Evolutionary conservation across 805 yeast genomes (phyloP).

Genomic region (Candida morakotiae): DNA sequence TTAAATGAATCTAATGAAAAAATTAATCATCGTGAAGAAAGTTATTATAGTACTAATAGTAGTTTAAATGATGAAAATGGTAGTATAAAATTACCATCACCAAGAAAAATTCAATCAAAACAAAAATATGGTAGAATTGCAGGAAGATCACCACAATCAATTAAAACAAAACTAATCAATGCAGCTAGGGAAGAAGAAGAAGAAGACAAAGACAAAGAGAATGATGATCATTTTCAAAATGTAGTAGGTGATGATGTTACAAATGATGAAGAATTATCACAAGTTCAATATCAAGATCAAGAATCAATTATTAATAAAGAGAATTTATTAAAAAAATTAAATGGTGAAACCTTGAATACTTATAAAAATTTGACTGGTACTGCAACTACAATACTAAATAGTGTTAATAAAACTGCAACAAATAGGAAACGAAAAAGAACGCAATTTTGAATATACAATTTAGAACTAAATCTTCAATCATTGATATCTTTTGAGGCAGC

Average conservation of each 20-base stretch:
- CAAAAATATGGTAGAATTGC: conserved; percentile 36
- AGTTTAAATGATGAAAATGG: conserved; percentile 1
- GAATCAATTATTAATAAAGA: conserved; percentile 17
- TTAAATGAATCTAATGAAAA: conserved; percentile 4
- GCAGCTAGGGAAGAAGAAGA: conserved; percentile 3
- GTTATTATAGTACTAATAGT: background rate
- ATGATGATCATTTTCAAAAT: too few species aligned
- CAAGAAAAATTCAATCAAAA: conserved; percentile 42
- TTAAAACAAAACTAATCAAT: conserved; percentile 8
- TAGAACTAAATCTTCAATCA: background rate
- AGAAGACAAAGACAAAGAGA: conserved; percentile 1
- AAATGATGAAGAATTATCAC: conserved; percentile 16
- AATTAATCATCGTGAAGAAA: background rate
- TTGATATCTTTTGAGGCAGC: background rate
- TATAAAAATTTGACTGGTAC: background rate
- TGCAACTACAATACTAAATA: background rate
- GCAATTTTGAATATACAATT: too few species aligned
- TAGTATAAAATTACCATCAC: conserved; percentile 43
- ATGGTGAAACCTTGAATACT: conserved; percentile 3
- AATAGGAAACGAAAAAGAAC: background rate
- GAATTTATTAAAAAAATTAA: conserved; percentile 15
- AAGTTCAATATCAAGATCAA: conserved; percentile 20
- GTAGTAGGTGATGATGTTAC: conserved; percentile 14
- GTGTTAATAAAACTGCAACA: background rate
- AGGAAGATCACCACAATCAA: conserved; percentile 11